phyloP scores from a whole-genome alignment of 768 basidiomycete genomes.

The Coprinopsis sp. region DNA sequence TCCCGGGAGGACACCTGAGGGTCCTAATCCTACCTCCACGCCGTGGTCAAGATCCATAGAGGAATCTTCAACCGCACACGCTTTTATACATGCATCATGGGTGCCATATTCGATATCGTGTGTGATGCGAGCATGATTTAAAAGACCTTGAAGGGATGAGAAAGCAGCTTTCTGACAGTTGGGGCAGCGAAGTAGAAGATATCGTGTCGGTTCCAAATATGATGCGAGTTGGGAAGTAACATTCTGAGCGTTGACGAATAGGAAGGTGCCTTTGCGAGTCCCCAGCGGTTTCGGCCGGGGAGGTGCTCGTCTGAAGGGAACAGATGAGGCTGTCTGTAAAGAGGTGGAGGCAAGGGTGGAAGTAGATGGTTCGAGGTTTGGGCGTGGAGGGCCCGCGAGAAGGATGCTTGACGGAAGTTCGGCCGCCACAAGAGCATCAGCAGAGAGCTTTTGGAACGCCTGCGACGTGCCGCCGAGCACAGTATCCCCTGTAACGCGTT shows the following conservation, averaged over 20 bases:
- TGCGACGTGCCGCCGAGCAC: slow-evolving; percentile 24
- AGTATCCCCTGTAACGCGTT: slow-evolving; percentile 8
- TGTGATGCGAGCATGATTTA: slow-evolving; percentile 49
- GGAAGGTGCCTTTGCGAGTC: slow-evolving; percentile 7
- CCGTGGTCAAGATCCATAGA: slow-evolving; percentile 37
- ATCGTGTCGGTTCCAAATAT: slow-evolving; percentile 17
- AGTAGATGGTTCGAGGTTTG: slow-evolving; percentile 16
- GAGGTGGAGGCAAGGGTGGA: slow-evolving; percentile 30
- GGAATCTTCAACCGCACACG: slow-evolving; percentile 41
- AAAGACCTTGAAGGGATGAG: slow-evolving; percentile 47
- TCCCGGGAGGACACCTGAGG: slow-evolving; percentile 40
- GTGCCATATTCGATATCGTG: slow-evolving; percentile 50
- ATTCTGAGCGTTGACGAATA: slow-evolving; percentile 9
- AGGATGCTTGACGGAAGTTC: slow-evolving; percentile 38
- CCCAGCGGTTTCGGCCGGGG: slow-evolving; percentile 20
- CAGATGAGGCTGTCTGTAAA: slow-evolving; percentile 19
- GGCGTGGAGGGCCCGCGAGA: slow-evolving; percentile 15
- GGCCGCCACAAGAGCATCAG: slow-evolving; percentile 35
- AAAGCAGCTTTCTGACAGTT: slow-evolving; percentile 41
- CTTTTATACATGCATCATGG: slow-evolving; percentile 51
- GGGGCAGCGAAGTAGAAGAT: slow-evolving; percentile 43
- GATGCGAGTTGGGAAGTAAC: not conserved
- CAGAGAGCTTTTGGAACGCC: slow-evolving; percentile 38
- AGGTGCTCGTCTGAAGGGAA: slow-evolving; percentile 17
- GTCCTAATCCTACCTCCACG: slow-evolving; percentile 39